Conservation (phyloP, 1,284 basidiomycete genomes). For the Leccinum subfulvum region DNA sequence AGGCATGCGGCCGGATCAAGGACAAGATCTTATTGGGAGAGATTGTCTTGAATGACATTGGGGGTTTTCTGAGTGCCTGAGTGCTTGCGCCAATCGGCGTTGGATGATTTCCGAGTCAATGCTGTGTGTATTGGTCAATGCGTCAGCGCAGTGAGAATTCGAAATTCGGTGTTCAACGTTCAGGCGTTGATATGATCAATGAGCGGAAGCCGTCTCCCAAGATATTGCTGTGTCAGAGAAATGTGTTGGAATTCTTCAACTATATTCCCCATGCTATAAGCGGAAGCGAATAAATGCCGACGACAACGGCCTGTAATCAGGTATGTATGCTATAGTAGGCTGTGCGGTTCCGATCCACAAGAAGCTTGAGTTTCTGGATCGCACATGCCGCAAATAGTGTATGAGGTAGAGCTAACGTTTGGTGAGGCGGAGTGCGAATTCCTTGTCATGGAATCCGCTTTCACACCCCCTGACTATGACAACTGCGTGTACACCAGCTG, state of each 20-base stretch:
- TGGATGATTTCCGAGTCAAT: not conserved
- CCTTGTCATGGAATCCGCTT: slow-evolving; percentile 13
- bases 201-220: slow-evolving; percentile 11
- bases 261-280: not conserved
- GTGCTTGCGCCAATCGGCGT: slow-evolving; percentile 2
- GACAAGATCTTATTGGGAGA: slow-evolving; percentile 2
- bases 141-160: slow-evolving; percentile 11
- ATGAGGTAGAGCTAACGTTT: not conserved
- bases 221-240: not conserved
- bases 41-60: slow-evolving; percentile 2
- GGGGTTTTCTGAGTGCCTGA: slow-evolving; percentile 4
- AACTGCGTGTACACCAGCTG: slow-evolving; percentile 29
- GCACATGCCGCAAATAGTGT: slow-evolving; percentile 2
- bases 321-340: not conserved
- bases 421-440: slow-evolving; percentile 23
- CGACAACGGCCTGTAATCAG: not conserved
- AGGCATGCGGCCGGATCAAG: slow-evolving; percentile 5
- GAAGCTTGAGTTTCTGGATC: slow-evolving; percentile 12
- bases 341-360: slow-evolving; percentile 9
- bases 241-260: slow-evolving; percentile 1
- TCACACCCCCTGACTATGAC: slow-evolving; percentile 18
- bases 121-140: slow-evolving; percentile 12
- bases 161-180: not conserved
- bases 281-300: not conserved
- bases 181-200: not conserved